These are phyloP conservation scores for Malus domestica DNA, from an alignment of 306 rosid species.

Conservation along the genomic window ASM211411v1 NC_041803.1:52549501-52550000, in stretches of 20 bases:
- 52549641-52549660: neutral
- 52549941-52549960: slow-evolving; percentile 19
- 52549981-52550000: slow-evolving; percentile 43
- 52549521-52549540: neutral
- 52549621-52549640: neutral
- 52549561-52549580: neutral
- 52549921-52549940: slow-evolving; percentile 38
- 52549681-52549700: neutral
- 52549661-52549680: neutral
- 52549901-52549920: slow-evolving; percentile 28
- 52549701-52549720: neutral
- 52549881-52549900: slow-evolving; percentile 30
- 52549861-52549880: slow-evolving; percentile 30
- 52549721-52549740: slow-evolving; percentile 43
- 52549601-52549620: neutral
- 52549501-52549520: neutral
- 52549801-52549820: slow-evolving; percentile 20
- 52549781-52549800: slow-evolving; percentile 33
- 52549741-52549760: slow-evolving; percentile 20
- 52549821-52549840: slow-evolving; percentile 40
- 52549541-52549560: neutral
- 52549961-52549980: slow-evolving; percentile 47
- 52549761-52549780: slow-evolving; percentile 28
- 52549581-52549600: neutral
- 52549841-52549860: slow-evolving; percentile 23